phyloP scores from a whole-genome alignment of 768 basidiomycete species.

The Rhizopogon roseolus region DNA sequence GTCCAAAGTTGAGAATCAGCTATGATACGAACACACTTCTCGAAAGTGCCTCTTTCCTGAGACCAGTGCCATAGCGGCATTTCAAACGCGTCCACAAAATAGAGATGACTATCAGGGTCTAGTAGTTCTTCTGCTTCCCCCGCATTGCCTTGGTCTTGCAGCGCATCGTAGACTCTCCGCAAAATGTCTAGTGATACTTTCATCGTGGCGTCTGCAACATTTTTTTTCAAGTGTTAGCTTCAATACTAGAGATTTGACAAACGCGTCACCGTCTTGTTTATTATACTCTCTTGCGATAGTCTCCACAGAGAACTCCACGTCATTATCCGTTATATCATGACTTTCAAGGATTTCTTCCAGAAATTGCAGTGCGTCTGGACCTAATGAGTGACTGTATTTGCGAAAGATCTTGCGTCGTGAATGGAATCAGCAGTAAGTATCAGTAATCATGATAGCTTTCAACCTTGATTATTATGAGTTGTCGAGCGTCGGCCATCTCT shows the following conservation, averaged over 20 bases:
- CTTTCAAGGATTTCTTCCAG: constrained; percentile 66
- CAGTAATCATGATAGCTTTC: not conserved
- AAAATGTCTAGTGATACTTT: constrained; percentile 70
- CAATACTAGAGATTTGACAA: not conserved
- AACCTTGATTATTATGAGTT: constrained; percentile 43
- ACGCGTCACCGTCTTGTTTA: constrained; percentile 71
- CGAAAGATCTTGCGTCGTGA: constrained; percentile 59
- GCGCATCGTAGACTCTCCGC: constrained; percentile 65
- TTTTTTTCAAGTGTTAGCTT: not conserved
- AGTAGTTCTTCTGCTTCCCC: constrained; percentile 51
- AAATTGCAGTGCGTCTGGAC: constrained; percentile 70
- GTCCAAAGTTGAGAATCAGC: constrained; percentile 2
- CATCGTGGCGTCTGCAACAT: constrained; percentile 64
- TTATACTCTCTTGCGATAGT: constrained; percentile 83
- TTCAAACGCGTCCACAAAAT: constrained; percentile 86
- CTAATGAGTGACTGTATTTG: constrained; percentile 84
- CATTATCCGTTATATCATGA: constrained; percentile 66
- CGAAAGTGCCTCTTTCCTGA: constrained; percentile 78
- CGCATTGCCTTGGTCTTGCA: constrained; percentile 60
- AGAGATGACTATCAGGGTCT: constrained; percentile 78
- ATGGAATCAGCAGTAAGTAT: not conserved
- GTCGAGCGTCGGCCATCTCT: constrained; percentile 33
- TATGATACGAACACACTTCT: constrained; percentile 50
- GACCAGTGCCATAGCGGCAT: constrained; percentile 97
- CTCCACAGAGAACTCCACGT: constrained; percentile 72